phyloP scores from a whole-genome alignment of 1,284 basidiomycete genomes.

The Rhodotorula sp. region DNA sequence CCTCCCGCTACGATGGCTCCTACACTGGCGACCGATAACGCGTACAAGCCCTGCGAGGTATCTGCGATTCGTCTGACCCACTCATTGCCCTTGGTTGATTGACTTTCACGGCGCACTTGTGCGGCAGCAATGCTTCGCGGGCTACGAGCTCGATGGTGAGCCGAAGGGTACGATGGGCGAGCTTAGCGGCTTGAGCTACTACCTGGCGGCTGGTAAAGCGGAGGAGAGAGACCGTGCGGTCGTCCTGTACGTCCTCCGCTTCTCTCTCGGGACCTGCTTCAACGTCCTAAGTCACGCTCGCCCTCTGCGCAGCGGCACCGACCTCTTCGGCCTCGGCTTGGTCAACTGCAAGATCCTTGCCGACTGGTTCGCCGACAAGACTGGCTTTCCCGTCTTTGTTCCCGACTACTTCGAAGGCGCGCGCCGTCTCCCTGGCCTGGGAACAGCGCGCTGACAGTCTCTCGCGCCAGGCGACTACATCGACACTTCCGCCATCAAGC shows the following conservation, averaged over 20 bases:
- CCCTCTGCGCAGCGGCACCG: conserved; percentile 1
- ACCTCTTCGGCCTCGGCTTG: conserved; percentile 22
- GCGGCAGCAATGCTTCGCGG: conserved; percentile 7
- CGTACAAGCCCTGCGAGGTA: too few relatives aligned
- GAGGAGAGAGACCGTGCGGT: background rate
- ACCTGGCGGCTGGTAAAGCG: background rate
- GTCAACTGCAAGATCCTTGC: conserved; percentile 22
- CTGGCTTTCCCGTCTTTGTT: conserved; percentile 8
- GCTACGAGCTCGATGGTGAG: conserved; percentile 2
- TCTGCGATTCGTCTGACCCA: too few relatives aligned
- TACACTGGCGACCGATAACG: too few relatives aligned
- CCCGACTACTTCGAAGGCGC: conserved; percentile 15
- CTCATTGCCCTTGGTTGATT: too few relatives aligned
- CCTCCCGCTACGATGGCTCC: too few relatives aligned
- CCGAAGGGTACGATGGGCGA: conserved; percentile 7
- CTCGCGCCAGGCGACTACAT: background rate
- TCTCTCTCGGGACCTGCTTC: background rate
- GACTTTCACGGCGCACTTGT: too few relatives aligned
- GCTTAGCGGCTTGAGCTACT: conserved; percentile 1
- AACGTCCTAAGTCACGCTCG: background rate
- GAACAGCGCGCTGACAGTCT: background rate
- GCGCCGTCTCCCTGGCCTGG: too few relatives aligned
- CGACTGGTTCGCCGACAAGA: conserved; percentile 6
- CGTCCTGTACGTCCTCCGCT: conserved; percentile 7
- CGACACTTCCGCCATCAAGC: background rate